Base-by-base conservation (phyloP, 495 filamentous ascomycete species). In the Penicillium arizonense region DNA sequence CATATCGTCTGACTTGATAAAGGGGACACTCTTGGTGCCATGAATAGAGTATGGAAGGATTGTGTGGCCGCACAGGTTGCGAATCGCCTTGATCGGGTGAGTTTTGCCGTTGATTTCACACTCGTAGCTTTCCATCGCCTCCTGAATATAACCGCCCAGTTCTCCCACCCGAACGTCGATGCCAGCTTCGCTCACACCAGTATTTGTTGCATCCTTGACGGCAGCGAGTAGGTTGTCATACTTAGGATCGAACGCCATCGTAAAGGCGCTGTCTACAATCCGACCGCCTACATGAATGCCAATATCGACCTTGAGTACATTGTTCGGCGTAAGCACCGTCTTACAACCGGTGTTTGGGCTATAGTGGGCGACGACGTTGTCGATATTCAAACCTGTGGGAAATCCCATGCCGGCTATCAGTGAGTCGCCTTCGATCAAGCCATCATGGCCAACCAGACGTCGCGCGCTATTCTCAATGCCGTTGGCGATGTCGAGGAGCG, bases 231-330 rank as follows among this genome's bases (percentile, higher is more conserved):
- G 77, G 53, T 86, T 87, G 63, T 96, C 90, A 65, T 95, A 96
- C 47, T 84, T 82, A 0, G 85, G 88, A 63, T 96, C 87, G 58
- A 90, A 94, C n/a, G 90, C 76, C 78, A 96, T 80, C 9, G 91
- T 96, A 67, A 96, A 96, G 5, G 91, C 91, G 68, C 87, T 91
- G 72, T 96, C 91, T 24, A 96, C 88, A 63, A 96, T 96, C 46
- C 87, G 80, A 9, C 91, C 91, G 64, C 91, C 94, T 59, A 96
- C 81, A 56, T 96, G 91, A 8, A 92, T 89, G 32, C 91, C 91
- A 53, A 96, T 90, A 67, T 96, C 91, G 37, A 96, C 87, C 66
- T 91, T 96, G 87, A 96, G 85, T 26, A 96, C 90, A 70, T 96
- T 90, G 40, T 84, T 83, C 47, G 93, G 72, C 61, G 89, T 78